phyloP scores from a whole-genome alignment of 805 yeast genomes.

The Wickerhamiella parazyma region DNA sequence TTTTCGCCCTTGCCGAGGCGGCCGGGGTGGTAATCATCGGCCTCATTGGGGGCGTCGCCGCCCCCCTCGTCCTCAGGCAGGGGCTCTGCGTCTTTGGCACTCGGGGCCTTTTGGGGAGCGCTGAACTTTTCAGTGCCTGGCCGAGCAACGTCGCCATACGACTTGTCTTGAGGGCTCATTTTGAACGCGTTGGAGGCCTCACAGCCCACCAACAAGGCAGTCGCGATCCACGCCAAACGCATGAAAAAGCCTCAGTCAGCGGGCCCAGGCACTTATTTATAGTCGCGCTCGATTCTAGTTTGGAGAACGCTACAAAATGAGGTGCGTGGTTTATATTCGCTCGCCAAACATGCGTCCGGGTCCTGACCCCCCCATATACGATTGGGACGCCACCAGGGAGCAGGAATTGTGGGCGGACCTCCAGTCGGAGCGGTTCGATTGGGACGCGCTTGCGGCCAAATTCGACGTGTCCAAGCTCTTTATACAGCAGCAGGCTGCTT shows the following conservation, averaged over 20 bases:
- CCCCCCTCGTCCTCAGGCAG: slow-evolving; percentile 10
- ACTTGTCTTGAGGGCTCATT: slow-evolving; percentile 26
- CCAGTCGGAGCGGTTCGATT: slow-evolving; percentile 23
- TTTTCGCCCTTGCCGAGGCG: slow-evolving; percentile 21
- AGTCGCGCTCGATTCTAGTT: too few relatives aligned
- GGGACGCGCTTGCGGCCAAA: slow-evolving; percentile 25
- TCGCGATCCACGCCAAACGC: neutral
- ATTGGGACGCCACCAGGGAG: slow-evolving; percentile 26
- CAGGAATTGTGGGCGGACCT: slow-evolving; percentile 26
- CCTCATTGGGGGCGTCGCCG: slow-evolving; percentile 23
- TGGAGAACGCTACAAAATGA: neutral
- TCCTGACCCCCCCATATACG: slow-evolving; percentile 29
- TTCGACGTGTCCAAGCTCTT: slow-evolving; percentile 28
- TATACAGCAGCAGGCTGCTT: slow-evolving; percentile 30
- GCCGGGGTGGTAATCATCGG: slow-evolving; percentile 27
- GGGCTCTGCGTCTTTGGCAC: slow-evolving; percentile 6
- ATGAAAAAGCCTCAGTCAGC: neutral
- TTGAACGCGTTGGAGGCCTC: slow-evolving; percentile 20
- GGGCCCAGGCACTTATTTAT: neutral
- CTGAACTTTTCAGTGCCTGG: slow-evolving; percentile 21
- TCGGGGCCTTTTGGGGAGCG: slow-evolving; percentile 20
- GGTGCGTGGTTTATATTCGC: slow-evolving; percentile 31
- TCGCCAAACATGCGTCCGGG: slow-evolving; percentile 32
- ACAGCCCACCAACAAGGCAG: neutral
- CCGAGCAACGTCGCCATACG: slow-evolving; percentile 16